Evolutionary conservation across 768 basidiomycete species (phyloP).

Genomic region (Termitomyces sp.): DNA sequence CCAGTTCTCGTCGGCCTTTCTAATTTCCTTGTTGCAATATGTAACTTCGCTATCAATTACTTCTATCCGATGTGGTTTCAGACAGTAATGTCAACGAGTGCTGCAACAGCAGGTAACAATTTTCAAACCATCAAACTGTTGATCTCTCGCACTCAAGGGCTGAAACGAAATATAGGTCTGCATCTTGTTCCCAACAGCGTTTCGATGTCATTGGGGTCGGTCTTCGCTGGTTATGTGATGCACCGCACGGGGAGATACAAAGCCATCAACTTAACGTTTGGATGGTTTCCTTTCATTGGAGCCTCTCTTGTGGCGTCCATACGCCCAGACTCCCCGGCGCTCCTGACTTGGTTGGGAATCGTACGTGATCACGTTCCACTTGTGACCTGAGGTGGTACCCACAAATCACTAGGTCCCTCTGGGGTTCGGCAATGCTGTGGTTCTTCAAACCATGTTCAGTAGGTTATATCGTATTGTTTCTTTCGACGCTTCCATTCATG

Average conservation of each 20-base stretch:
- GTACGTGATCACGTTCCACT: conserved; percentile 30
- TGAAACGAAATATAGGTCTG: conserved; percentile 33
- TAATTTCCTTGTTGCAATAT: conserved; percentile 71
- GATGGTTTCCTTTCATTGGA: conserved; percentile 58
- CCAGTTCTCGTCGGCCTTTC: conserved; percentile 70
- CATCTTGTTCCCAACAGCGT: conserved; percentile 62
- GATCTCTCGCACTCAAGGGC: neutral
- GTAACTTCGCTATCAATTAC: conserved; percentile 77
- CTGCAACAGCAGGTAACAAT: conserved; percentile 44
- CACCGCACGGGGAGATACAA: conserved; percentile 63
- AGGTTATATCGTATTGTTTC: conserved; percentile 17
- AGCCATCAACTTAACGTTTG: conserved; percentile 55
- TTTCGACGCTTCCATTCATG: conserved; percentile 20
- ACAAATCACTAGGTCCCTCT: conserved; percentile 49
- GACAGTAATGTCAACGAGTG: conserved; percentile 66
- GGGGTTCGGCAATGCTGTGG: conserved; percentile 73
- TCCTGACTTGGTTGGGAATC: conserved; percentile 58
- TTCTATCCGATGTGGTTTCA: conserved; percentile 88
- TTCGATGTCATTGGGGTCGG: conserved; percentile 55
- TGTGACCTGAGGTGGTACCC: neutral
- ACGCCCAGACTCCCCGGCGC: conserved; percentile 44
- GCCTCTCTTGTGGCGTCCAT: conserved; percentile 45
- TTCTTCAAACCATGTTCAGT: conserved; percentile 69
- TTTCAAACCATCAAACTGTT: neutral
- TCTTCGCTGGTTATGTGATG: conserved; percentile 72